Base-by-base conservation (phyloP, 768 basidiomycete genomes). In the Galerina marginata region DNA sequence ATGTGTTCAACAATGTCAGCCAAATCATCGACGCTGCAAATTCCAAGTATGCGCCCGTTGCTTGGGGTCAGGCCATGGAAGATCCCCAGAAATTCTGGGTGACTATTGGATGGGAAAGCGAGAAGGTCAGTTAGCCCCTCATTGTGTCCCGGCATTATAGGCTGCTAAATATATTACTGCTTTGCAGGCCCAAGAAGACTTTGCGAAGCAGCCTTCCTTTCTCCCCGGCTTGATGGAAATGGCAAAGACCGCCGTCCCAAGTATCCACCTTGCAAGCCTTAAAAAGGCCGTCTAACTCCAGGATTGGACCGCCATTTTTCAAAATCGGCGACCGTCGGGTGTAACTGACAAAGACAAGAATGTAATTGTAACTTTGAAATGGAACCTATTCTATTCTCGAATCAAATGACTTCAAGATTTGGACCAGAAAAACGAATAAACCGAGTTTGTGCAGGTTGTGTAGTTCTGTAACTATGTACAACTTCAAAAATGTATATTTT, bases 51-150 rank as follows among this genome's bases (percentile, higher is more conserved):
- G 45, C 43, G 1, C 62, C 65, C 11, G 56, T 59, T 36, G 53
- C 60, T 2, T 64, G 60, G 60, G 64, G 65, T n/a, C 50, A 53
- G 23, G 60, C 63, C 3, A 23, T 53, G 37, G 65, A 70, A 53
- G 62, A 64, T 14, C 54, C 59, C 5, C 43, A 44, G 6, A 61
- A 56, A 47, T 51, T 58, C 12, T 59, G 56, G 25, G 42, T 64
- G 5, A 42, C 61, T n/a, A 54, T 63, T 26, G 69, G 69, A 20
- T 70, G 69, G 69, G 62, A 66, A n/a, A 61, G 60, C 12, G 29
- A 56, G 9, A 58, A 66, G 63, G 66, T 63, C 15, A 26, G 52
- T 37, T 50, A 63, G 59, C 66, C 63, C 14, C 15, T 49, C 38
- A 37, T 20, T 39, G 29, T 29, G 5, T 16, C 37, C 33, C 9